These are phyloP conservation scores for Coemansia furcata DNA, from an alignment of 192 early-diverging fungal species.

Conservation along the genomic window DNA sequence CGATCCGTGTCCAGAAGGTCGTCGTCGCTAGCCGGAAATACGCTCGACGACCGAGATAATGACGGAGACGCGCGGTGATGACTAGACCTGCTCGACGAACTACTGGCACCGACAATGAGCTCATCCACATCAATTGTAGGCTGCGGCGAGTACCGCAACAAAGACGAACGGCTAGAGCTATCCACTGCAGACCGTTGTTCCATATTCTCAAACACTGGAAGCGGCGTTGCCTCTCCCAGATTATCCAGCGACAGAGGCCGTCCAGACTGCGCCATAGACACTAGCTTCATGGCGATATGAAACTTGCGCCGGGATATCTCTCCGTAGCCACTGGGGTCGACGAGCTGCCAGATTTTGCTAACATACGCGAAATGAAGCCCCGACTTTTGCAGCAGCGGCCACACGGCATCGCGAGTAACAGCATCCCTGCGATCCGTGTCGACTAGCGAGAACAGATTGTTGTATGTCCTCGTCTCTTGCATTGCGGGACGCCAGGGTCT, in stretches of 20 bases:
- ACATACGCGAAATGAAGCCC: slow-evolving; percentile 7
- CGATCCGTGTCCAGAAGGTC: slow-evolving; percentile 6
- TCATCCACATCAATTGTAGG: slow-evolving; percentile 24
- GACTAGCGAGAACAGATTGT: slow-evolving; percentile 21
- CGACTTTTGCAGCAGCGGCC: slow-evolving; percentile 11
- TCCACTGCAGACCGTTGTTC: slow-evolving; percentile 1
- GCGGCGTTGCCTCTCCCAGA: slow-evolving; percentile 12
- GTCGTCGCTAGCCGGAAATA: not conserved
- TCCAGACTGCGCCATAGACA: slow-evolving; percentile 25
- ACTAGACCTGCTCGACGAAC: not conserved
- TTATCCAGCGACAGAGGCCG: slow-evolving; percentile 9
- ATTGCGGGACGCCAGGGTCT: slow-evolving; percentile 37
- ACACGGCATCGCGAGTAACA: not conserved
- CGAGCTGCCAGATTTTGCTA: slow-evolving; percentile 12
- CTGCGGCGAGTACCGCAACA: slow-evolving; percentile 30
- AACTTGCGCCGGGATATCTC: slow-evolving; percentile 25
- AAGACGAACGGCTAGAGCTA: slow-evolving; percentile 4
- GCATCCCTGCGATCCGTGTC: slow-evolving; percentile 9
- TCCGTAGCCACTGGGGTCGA: not conserved
- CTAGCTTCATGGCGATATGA: slow-evolving; percentile 30
- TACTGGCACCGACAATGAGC: slow-evolving; percentile 12
- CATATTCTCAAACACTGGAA: slow-evolving; percentile 19
- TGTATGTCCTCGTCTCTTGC: slow-evolving; percentile 27
- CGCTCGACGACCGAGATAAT: slow-evolving; percentile 10
- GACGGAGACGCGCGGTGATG: slow-evolving; percentile 9